Percentiles rank a stretch among this genome's conserved stretches.
Conservation (phyloP, 2,329 filamentous ascomycete species). For the Pyricularia grisea region DNA sequence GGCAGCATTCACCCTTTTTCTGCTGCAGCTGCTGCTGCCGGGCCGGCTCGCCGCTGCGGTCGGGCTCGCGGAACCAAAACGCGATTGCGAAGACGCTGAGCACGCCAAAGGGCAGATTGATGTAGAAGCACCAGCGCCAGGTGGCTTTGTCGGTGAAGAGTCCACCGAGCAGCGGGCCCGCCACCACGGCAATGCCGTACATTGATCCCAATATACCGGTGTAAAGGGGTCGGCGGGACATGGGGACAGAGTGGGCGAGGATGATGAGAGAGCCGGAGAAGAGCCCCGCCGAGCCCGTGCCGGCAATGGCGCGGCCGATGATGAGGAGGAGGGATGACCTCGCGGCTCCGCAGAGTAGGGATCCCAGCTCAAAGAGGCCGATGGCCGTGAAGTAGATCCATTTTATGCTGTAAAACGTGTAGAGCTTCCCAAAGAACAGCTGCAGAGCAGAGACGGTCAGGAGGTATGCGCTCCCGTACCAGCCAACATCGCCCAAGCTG, state of each 20-base stretch:
- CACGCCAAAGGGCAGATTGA: constrained; percentile 22
- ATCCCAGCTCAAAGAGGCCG: constrained; percentile 25
- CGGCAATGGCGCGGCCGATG: constrained; percentile 14
- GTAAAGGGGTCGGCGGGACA: constrained; percentile 12
- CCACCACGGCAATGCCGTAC: constrained; percentile 27
- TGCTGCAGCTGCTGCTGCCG: background rate
- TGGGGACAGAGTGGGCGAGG: constrained; percentile 17
- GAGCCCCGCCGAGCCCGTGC: constrained; percentile 24
- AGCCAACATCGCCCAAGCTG: constrained; percentile 29
- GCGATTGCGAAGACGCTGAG: constrained; percentile 13
- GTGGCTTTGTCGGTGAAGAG: constrained; percentile 17
- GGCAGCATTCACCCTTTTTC: constrained; percentile 12
- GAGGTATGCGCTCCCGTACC: constrained; percentile 30
- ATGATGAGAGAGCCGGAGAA: constrained; percentile 27
- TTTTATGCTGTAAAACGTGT: constrained; percentile 26
- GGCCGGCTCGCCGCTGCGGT: background rate
- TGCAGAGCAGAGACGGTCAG: constrained; percentile 24
- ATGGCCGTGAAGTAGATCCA: constrained; percentile 21
- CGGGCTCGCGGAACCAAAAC: constrained; percentile 11
- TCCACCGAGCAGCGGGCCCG: constrained; percentile 15
- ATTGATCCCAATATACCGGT: constrained; percentile 27
- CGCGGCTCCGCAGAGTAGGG: constrained; percentile 21
- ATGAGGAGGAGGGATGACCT: constrained; percentile 14
- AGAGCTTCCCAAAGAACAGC: constrained; percentile 23
- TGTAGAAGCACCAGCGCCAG: constrained; percentile 23